Evolutionary conservation across 2,329 filamentous ascomycete genomes (phyloP).

Genomic region (Ophiostoma angusticollis): DNA sequence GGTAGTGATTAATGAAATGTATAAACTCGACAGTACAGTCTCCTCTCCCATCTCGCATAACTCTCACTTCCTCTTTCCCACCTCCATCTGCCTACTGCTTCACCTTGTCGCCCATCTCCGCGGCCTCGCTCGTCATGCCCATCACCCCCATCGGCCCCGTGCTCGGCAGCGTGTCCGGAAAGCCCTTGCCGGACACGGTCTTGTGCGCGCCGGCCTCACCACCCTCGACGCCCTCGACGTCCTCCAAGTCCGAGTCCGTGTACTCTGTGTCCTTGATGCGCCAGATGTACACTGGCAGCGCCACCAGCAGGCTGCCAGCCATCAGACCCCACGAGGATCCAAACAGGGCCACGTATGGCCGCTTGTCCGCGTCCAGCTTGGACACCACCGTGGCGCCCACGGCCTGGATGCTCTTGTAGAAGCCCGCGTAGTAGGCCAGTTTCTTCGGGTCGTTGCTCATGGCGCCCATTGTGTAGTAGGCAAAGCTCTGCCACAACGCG

Average conservation of each 20-base stretch:
- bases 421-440: constrained; percentile 9
- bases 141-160: constrained; percentile 1
- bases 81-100: no score
- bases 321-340: constrained; percentile 6
- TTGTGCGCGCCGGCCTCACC: not conserved
- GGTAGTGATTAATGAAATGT: not conserved
- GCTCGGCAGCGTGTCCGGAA: not conserved
- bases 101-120: constrained; percentile 1
- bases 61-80: not conserved
- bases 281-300: constrained; percentile 9
- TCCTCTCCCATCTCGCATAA: no score
- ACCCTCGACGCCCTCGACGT: not conserved
- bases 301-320: constrained; percentile 8
- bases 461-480: constrained; percentile 11
- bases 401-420: constrained; percentile 12
- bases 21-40: no score
- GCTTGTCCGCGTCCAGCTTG: constrained; percentile 6
- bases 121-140: not conserved
- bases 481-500: constrained; percentile 28
- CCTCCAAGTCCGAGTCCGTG: not conserved
- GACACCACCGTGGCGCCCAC: constrained; percentile 7
- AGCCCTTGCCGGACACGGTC: not conserved
- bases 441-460: constrained; percentile 11
- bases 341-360: constrained; percentile 7
- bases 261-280: constrained; percentile 7